A percentile compares a stretch with the other conserved stretches of the same genome.
Conservation (phyloP, 768 basidiomycete genomes). For the Suillus lakei region DNA sequence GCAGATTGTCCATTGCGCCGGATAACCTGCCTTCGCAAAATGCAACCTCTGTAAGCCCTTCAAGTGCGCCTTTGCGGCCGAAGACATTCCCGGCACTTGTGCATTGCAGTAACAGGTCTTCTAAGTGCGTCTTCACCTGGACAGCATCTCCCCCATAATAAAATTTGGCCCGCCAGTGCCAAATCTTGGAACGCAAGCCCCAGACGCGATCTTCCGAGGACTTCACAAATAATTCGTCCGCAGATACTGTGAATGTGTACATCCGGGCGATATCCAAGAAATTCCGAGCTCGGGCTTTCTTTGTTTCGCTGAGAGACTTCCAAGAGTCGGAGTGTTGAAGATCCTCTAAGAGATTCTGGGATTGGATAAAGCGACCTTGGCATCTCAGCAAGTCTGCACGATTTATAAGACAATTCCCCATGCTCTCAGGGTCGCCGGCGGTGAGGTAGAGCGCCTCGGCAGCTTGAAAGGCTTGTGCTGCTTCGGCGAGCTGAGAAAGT, state of each 20-base stretch:
- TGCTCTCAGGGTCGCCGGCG: background rate
- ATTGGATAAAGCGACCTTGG: background rate
- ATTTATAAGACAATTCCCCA: background rate
- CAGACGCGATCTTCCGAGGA: background rate
- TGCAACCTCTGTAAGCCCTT: background rate
- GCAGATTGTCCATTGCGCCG: background rate
- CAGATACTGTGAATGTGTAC: background rate
- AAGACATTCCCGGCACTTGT: too few species aligned
- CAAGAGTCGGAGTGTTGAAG: background rate
- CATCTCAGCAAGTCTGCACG: background rate
- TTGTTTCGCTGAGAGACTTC: background rate
- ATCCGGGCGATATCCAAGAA: background rate
- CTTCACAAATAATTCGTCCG: background rate
- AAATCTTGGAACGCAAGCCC: background rate
- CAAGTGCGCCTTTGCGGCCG: too few species aligned
- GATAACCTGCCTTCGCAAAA: background rate
- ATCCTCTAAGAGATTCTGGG: background rate
- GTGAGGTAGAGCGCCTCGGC: background rate
- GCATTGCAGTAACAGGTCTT: background rate
- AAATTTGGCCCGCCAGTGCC: background rate
- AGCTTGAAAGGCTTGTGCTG: background rate
- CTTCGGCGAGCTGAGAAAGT: background rate
- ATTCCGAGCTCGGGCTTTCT: background rate
- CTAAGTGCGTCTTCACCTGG: background rate
- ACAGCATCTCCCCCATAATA: background rate